These are phyloP conservation scores for Platanus orientalis DNA, from an alignment of 164 flowering plant species.

Conservation along the genomic window DNA sequence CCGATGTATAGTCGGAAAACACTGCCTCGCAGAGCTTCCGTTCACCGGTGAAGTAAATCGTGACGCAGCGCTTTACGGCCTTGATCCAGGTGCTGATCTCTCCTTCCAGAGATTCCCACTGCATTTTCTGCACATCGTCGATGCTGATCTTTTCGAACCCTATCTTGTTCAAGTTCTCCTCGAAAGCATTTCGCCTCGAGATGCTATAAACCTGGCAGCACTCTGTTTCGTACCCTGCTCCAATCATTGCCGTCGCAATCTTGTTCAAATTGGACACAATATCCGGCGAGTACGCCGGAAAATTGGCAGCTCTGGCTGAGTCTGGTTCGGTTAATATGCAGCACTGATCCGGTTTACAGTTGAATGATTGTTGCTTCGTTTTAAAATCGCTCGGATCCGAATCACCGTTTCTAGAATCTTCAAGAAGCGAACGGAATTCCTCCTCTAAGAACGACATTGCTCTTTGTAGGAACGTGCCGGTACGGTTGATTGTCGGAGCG, in stretches of 20 bases:
- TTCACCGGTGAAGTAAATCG: conserved; percentile 46
- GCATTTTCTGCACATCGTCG: conserved; percentile 69
- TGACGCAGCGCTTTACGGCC: conserved; percentile 38
- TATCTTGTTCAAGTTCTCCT: conserved; percentile 28
- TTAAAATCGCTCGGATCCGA: background rate
- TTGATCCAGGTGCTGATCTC: conserved; percentile 62
- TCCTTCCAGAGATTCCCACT: conserved; percentile 67
- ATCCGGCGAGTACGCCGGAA: conserved; percentile 40
- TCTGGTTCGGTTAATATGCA: conserved; percentile 15
- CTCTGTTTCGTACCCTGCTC: conserved; percentile 56
- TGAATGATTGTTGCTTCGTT: conserved; percentile 8
- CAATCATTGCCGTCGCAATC: conserved; percentile 54
- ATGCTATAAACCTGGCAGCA: conserved; percentile 49
- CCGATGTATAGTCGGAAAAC: conserved; percentile 28
- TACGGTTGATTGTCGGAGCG: conserved; percentile 23
- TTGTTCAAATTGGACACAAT: conserved; percentile 25
- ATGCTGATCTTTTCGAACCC: conserved; percentile 52
- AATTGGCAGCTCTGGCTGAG: conserved; percentile 19
- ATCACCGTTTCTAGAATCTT: conserved; percentile 20
- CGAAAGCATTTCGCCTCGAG: conserved; percentile 38
- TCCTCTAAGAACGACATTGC: conserved; percentile 65
- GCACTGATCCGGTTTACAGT: conserved; percentile 9
- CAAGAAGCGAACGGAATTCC: conserved; percentile 53
- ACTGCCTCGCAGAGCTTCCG: conserved; percentile 37
- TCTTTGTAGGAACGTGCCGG: conserved; percentile 38